Evolutionary conservation across 305 asterid species (phyloP).

Genomic region (Fraxinus baroniana): DNA sequence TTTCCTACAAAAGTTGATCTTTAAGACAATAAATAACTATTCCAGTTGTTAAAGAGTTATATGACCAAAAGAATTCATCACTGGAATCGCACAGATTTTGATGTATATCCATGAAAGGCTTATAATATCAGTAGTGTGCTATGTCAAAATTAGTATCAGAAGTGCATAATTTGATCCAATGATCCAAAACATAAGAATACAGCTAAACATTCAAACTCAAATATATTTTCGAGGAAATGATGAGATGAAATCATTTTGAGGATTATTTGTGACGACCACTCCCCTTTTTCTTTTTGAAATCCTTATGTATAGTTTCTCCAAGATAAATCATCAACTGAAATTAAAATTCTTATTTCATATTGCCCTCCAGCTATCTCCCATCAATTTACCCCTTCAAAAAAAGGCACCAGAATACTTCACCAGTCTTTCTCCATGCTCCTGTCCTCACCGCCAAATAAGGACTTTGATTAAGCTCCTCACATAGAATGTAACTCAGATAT

Average conservation of each 20-base stretch:
- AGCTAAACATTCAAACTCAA: background rate
- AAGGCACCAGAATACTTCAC: background rate
- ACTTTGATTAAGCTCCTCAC: background rate
- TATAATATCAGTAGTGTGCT: background rate
- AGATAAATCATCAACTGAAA: background rate
- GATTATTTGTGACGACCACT: background rate
- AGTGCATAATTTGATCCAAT: slow-evolving; percentile 1
- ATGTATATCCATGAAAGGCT: background rate
- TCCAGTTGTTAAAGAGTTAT: background rate
- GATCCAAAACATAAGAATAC: background rate
- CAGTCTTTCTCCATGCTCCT: background rate
- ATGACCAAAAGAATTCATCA: background rate
- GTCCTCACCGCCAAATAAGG: background rate
- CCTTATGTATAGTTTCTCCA: background rate
- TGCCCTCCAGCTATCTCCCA: background rate
- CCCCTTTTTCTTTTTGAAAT: background rate
- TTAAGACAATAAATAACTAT: background rate
- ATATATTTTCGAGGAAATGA: background rate
- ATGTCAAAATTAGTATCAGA: background rate
- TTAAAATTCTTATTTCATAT: background rate
- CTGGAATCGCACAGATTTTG: background rate
- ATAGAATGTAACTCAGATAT: background rate
- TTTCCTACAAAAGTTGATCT: slow-evolving; percentile 34
- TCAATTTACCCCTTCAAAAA: background rate
- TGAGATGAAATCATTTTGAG: background rate